Evolutionary conservation across 768 basidiomycete species (phyloP), one percentile per base, ranked within the genome.

Genomic region (Suillus tomentosus): DNA sequence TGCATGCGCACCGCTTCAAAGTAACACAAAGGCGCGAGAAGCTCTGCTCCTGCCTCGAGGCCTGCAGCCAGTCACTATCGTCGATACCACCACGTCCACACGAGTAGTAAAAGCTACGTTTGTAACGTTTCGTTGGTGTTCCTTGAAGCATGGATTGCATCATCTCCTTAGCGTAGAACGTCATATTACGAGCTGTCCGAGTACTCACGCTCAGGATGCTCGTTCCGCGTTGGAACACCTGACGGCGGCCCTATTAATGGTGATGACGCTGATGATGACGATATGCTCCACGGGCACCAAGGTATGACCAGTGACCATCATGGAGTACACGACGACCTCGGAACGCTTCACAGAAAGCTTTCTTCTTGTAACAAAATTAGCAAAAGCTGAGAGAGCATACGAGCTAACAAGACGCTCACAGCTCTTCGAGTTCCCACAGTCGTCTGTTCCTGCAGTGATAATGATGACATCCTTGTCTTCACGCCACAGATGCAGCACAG

Each of bases 101-200:
- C 63, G 48, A 59, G 36, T 24, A 15, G 17, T 14, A 2, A 54
- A 34, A 22, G 13, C 22, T 50, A 50, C 48, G 14, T 50, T 50
- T 50, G 58, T 37, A n/a, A 34, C 27, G 24, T 50, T 58, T 58
- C 56, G 40, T 45, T 60, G 40, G 34, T 53, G 37, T 58, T 34
- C 34, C 51, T 64, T 60, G 39, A 31, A 27, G 62, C 36, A 40
- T 50, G 34, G 34, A 67, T 43, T 31, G 27, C 42, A 43, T 64
- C 70, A 72, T 68, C 61, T 68, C 70, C 72, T 65, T 34, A 15
- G 15, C 39, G 9, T 24, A n/a, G 27, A 54, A 64, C 53, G 60
- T 68, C 68, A 48, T 67, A 65, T 57, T 42, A 39, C 17, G 31
- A 39, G 45, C 1, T 61, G 45, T 60, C 62, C 55, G 4, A 31